Conservation (phyloP, 805 yeast genomes). For the Saccharomycopsis synnaedendra region DNA sequence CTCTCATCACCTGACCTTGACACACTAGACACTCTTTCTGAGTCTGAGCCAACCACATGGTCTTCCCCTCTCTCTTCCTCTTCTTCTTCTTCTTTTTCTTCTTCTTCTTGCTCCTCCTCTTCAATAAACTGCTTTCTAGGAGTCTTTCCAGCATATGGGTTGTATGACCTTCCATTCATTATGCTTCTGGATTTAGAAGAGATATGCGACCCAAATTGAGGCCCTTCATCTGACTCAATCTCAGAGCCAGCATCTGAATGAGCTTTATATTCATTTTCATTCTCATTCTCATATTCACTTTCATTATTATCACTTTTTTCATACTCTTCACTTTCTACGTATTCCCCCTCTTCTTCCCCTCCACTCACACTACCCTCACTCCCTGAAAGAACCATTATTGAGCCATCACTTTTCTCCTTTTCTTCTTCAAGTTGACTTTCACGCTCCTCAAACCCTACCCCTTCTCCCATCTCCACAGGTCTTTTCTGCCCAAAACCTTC, state of each 20-base stretch:
- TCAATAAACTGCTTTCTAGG: too few species aligned
- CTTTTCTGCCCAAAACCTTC: neutral
- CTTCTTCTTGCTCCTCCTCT: neutral
- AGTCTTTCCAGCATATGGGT: neutral
- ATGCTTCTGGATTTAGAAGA: neutral
- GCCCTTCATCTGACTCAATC: too few species aligned
- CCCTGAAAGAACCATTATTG: neutral
- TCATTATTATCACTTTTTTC: neutral
- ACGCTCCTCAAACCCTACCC: neutral
- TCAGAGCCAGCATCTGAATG: too few species aligned
- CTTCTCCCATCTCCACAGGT: neutral
- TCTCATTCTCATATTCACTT: neutral
- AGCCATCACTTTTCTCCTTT: neutral
- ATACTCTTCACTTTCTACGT: neutral
- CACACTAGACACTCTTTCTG: neutral
- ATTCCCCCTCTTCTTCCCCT: neutral
- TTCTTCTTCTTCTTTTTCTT: slow-evolving; percentile 1
- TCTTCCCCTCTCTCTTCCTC: neutral
- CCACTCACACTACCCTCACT: neutral
- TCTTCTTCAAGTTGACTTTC: neutral
- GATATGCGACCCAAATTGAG: too few species aligned
- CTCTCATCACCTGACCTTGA: neutral
- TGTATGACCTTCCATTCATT: neutral
- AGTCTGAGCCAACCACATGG: neutral
- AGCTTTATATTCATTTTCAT: neutral